Evolutionary conservation across 306 rosid genomes (phyloP), one percentile per base, ranked within the genome.

Genomic region (Lithocarpus polystachyus): DNA sequence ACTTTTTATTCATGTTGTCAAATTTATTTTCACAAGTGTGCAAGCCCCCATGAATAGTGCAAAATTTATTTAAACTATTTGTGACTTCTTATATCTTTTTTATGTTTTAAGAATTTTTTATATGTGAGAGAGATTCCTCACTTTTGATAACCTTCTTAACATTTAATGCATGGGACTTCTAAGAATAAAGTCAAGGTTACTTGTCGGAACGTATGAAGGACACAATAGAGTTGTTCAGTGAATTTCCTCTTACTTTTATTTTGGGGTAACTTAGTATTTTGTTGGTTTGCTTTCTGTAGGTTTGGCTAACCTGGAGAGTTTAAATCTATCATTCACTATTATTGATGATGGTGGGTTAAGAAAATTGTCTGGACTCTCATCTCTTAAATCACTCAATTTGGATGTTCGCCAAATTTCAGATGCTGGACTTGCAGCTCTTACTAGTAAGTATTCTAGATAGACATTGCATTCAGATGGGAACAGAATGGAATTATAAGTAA

Each of bases 381-480:
- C 97, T 82, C 92, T 95, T 18, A 95, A 86, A 89, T 95, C 97
- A 6, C 99, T 95, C 43, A 95, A 95, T 89, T 93, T 95, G 93
- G 99, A 93, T 81, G 84, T 85, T 84, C 91, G 84, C 84, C 96
- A 95, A 83, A 86, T 95, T 80, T 86, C 98, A 61, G 98, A 95
- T 84, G 29, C 77, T 72, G 99, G 98, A 74, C 89, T 95, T 80
- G 92, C 87, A 69, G 86, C 91, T 74, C 95, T 95, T 43, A 82
- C 96, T 70, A 84, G 99, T 95, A 85, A n/a, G 94, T 77, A 45
- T 76, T 24, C 79, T 69, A 12, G 11, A 18, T 68, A 56, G 55
- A 79, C 69, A 23, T 51, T 29, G 24, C 57, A 11, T 68, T 72
- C 29, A 17, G 52, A 53, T 82, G 72, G 26, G 22, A 35, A 35